These are phyloP conservation scores for Pythium monospermum DNA, from an alignment of 352 stramenopile species.

Conservation along the genomic window DNA sequence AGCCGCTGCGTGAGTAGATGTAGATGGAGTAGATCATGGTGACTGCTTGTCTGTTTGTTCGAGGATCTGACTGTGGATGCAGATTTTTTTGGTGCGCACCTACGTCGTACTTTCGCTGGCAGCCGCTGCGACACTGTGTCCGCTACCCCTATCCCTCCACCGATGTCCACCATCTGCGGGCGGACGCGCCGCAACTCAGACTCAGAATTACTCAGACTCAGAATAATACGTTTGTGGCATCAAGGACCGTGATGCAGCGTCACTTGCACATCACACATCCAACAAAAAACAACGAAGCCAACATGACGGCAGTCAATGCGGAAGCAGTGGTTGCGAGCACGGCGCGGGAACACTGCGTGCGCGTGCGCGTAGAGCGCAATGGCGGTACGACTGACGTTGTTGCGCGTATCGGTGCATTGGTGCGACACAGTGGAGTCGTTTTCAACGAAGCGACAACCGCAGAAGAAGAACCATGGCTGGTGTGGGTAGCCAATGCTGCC, in stretches of 20 bases:
- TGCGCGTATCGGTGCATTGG: conserved; percentile 6
- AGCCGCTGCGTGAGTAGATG: conserved; percentile 88
- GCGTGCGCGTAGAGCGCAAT: conserved; percentile 12
- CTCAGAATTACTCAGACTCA: too few relatives aligned
- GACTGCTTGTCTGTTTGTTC: too few relatives aligned
- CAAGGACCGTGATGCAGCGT: too few relatives aligned
- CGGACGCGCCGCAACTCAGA: too few relatives aligned
- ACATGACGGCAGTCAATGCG: conserved; percentile 4
- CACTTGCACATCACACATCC: too few relatives aligned
- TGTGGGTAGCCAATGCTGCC: conserved; percentile 5
- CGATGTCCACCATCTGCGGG: too few relatives aligned
- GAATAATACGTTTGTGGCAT: too few relatives aligned
- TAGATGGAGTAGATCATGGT: conserved; percentile 91
- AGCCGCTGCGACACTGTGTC: too few relatives aligned
- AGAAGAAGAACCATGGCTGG: not conserved
- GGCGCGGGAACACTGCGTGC: not conserved
- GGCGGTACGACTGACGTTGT: not conserved
- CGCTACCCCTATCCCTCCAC: too few relatives aligned
- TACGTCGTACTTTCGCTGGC: conserved; percentile 1
- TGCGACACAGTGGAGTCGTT: not conserved
- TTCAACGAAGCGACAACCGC: not conserved
- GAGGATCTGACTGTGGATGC: too few relatives aligned
- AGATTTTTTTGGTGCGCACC: not conserved
- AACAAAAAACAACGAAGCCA: not conserved
- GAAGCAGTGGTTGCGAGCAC: not conserved